phyloP scores from a whole-genome alignment of 208 protist genomes.

The Leishmania arabica region DNA sequence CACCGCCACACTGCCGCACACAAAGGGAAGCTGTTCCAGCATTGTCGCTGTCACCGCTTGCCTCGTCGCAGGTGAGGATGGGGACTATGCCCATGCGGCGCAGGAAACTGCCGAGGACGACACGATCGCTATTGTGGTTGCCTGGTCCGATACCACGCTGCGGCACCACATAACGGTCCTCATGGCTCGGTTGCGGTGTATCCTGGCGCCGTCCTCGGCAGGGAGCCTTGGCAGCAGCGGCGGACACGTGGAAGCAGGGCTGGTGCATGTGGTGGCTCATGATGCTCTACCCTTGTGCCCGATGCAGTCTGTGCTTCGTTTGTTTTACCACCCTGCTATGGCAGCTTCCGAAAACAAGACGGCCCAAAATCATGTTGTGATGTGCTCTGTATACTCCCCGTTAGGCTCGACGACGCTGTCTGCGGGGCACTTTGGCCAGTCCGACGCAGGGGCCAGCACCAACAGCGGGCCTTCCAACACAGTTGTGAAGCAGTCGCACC shows the following conservation, averaged over 20 bases:
- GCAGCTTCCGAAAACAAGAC: background rate
- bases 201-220: slow-evolving; percentile 15
- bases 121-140: slow-evolving; percentile 24
- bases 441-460: background rate
- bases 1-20: slow-evolving; percentile 12
- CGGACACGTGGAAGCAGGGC: background rate
- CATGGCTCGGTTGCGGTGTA: background rate
- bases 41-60: slow-evolving; percentile 33
- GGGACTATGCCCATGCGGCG: background rate
- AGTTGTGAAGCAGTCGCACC: slow-evolving; percentile 3
- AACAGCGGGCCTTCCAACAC: background rate
- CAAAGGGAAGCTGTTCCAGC: slow-evolving; percentile 20
- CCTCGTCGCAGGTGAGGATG: background rate
- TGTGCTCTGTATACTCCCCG: slow-evolving; percentile 26
- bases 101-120: slow-evolving; percentile 3
- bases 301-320: slow-evolving; percentile 26
- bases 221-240: background rate
- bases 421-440: background rate
- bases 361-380: slow-evolving; percentile 17
- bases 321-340: slow-evolving; percentile 30
- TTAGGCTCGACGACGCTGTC: background rate
- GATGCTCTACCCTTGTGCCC: slow-evolving; percentile 39
- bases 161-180: slow-evolving; percentile 34
- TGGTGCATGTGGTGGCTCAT: slow-evolving; percentile 27
- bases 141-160: slow-evolving; percentile 21